Evolutionary conservation across 257 asterid genomes (phyloP).

Genomic region (Nicotiana attenuata): DNA sequence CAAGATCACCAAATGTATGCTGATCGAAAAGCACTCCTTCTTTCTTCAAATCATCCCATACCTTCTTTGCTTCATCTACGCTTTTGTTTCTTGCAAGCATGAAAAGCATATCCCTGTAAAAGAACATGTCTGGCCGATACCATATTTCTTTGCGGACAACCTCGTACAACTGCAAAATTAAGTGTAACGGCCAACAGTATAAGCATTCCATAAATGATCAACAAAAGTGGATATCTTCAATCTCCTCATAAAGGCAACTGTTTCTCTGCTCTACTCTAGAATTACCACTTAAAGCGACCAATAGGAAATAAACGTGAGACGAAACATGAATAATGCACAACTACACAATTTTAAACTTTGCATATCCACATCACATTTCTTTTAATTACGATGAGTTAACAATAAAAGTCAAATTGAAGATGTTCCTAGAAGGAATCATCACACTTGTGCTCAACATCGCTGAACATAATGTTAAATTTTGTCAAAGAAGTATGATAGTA

Average conservation of each 20-base stretch:
- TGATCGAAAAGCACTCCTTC: conserved; percentile 87
- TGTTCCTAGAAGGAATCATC: background rate
- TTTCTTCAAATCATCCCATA: conserved; percentile 75
- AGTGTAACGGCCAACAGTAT: background rate
- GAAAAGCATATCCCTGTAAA: conserved; percentile 86
- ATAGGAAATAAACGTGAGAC: background rate
- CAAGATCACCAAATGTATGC: conserved; percentile 90
- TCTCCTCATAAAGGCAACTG: background rate
- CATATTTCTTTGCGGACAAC: conserved; percentile 82
- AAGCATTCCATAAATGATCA: background rate
- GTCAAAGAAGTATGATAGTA: background rate
- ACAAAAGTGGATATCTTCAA: background rate
- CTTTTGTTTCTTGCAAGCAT: conserved; percentile 89
- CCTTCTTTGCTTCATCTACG: conserved; percentile 54
- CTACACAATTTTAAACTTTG: too few relatives aligned
- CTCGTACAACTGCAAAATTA: conserved; percentile 47
- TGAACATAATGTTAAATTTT: background rate
- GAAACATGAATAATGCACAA: too few relatives aligned
- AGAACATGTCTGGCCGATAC: conserved; percentile 94
- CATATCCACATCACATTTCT: background rate
- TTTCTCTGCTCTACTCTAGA: background rate
- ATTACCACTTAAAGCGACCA: background rate
- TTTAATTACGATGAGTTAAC: background rate
- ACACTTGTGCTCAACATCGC: background rate
- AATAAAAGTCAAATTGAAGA: background rate